A percentile compares a stretch with the other conserved stretches of the same genome.
Evolutionary conservation across 23 red algal genomes (phyloP).

Genomic region (Rhodosorus marinus): DNA sequence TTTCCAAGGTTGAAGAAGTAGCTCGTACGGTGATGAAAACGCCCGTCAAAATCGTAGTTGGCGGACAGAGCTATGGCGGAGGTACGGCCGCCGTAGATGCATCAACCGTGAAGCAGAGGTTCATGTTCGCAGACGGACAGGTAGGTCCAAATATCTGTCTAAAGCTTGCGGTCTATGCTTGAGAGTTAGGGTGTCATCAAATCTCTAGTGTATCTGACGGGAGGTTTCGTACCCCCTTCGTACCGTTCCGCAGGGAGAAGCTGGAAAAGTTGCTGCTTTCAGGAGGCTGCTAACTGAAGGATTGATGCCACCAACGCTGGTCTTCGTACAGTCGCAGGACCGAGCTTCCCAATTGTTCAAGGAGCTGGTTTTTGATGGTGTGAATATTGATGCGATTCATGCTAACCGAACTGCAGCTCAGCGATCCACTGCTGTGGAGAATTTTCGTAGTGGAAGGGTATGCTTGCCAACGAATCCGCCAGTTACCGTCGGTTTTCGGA

Average conservation of each 20-base stretch:
- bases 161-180: no score
- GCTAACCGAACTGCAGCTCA: slow-evolving; percentile 15
- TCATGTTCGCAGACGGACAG: slow-evolving; percentile 41
- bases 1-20: no score
- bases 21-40: slow-evolving; percentile 11
- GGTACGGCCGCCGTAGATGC: slow-evolving; percentile 17
- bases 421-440: slow-evolving; percentile 4
- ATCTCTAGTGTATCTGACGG: no score
- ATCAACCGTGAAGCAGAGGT: slow-evolving; percentile 26
- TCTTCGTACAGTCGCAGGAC: slow-evolving; percentile 71
- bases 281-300: slow-evolving; percentile 17
- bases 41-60: slow-evolving; percentile 25
- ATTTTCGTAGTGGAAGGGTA: slow-evolving; percentile 42
- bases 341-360: slow-evolving; percentile 22
- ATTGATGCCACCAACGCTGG: slow-evolving; percentile 34
- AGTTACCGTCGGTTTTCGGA: no score
- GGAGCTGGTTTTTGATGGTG: slow-evolving; percentile 18
- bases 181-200: no score
- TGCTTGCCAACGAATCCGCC: no score
- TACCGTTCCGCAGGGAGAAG: no score
- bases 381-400: slow-evolving; percentile 29
- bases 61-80: slow-evolving; percentile 23
- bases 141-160: no score
- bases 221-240: no score
- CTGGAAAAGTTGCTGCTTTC: slow-evolving; percentile 57